Base-by-base conservation (phyloP, 2,329 filamentous ascomycete species). In the Penicillium sp. region DNA sequence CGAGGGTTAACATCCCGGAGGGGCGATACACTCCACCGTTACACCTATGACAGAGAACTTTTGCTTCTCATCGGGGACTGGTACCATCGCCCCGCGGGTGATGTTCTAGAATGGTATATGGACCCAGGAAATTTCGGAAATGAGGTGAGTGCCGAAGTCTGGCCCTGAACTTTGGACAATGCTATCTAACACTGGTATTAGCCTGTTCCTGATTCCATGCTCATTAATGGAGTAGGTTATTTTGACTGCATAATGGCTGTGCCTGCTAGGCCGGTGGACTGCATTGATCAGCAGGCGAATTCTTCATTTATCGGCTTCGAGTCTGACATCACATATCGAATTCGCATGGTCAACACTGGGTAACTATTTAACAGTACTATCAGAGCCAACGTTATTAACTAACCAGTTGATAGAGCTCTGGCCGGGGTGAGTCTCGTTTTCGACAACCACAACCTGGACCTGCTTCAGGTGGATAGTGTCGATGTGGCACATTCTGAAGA, bases 61-160 rank as follows among this genome's bases (percentile, higher is more conserved):
- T 58, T 81, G 12, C 65, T 82, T n/a, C 63, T 81, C 14, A 67
- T 80, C 36, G 78, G 78, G 7, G 79, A 81, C 60, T 80, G 78
- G 78, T 81, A 80, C 61, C 78, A 80, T 63, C 68, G 71, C 14
- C 62, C 70, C 22, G 74, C 75, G 2, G 57, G 60, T 6, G 70
- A 79, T 17, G 73, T 79, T 33, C 64, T 79, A 8, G 69, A 65
- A 6, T 78, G 75, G 73, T 80, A 78, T 57, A 71, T 75, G 62
- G 72, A 73, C 33, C 66, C 74, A 17, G 73, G 69, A 4, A 75
- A 74, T 10, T 78, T 76, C 62, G 78, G 76, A 3, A 76, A 76
- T 48, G 75, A 78, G 65, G 75, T 76, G 58, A 22, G 56, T 47
- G n/a, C 7, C 11, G 6, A 35, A 14, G 26, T 35, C 22, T 19